Evolutionary conservation across 2,329 filamentous ascomycete species (phyloP).

Genomic region (Neonectria sp.): DNA sequence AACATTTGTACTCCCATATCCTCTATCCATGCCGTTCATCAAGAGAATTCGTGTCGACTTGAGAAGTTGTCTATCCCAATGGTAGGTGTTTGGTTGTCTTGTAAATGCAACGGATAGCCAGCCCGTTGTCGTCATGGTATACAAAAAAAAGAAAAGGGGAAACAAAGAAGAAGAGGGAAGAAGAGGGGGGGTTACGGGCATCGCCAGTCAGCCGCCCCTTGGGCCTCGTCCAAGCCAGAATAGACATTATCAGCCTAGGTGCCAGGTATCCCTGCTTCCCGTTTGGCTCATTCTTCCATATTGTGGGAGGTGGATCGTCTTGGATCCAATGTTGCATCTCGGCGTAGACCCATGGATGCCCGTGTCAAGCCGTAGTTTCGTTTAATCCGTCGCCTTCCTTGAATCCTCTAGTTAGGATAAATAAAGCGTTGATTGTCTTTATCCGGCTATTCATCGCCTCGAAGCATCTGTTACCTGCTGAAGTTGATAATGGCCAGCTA

Average conservation of each 20-base stretch:
- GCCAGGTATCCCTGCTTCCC: conserved; percentile 22
- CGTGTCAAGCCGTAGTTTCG: conserved; percentile 8
- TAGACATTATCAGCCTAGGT: conserved; percentile 37
- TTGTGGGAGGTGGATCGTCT: conserved; percentile 8
- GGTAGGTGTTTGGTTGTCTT: conserved; percentile 28
- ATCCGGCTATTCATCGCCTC: neutral
- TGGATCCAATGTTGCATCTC: conserved; percentile 12
- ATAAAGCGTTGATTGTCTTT: neutral
- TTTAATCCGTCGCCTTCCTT: conserved; percentile 10
- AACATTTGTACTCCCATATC: conserved; percentile 46
- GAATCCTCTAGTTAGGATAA: conserved; percentile 1
- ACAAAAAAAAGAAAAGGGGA: conserved; percentile 39
- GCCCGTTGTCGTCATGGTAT: conserved; percentile 46
- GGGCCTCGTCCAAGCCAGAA: conserved; percentile 31
- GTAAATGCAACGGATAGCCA: conserved; percentile 35
- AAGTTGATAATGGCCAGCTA: conserved; percentile 69
- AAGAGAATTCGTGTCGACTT: conserved; percentile 40
- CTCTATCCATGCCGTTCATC: conserved; percentile 47
- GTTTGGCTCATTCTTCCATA: conserved; percentile 20
- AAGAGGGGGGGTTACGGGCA: conserved; percentile 27
- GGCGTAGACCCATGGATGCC: conserved; percentile 18
- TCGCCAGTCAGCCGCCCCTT: conserved; percentile 18
- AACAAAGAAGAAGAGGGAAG: conserved; percentile 26
- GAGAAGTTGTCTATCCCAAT: conserved; percentile 41
- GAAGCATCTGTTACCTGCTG: conserved; percentile 52